These are phyloP conservation scores for Globisporangium viniferum DNA, from an alignment of 352 stramenopile genomes.

Conservation along the genomic window DNA sequence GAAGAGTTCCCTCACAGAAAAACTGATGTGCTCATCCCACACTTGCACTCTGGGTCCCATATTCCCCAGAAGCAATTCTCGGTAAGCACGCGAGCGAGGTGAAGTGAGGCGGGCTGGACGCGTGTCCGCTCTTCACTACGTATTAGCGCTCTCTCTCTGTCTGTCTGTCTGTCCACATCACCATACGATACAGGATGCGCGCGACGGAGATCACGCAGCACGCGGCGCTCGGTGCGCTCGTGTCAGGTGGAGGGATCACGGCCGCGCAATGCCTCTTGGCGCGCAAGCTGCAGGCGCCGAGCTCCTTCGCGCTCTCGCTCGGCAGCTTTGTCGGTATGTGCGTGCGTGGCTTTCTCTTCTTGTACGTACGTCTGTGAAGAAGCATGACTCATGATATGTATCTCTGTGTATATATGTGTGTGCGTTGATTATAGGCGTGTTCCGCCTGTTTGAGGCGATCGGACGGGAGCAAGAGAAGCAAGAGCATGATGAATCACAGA, in stretches of 20 bases:
- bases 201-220: constrained; percentile 28
- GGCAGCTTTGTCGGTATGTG: constrained; percentile 50
- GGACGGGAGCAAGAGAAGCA: constrained; percentile 18
- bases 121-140: background rate
- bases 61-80: background rate
- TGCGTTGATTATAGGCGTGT: constrained; percentile 18
- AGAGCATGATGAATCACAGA: background rate
- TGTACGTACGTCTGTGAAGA: background rate
- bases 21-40: background rate
- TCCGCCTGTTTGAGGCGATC: constrained; percentile 45
- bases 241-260: constrained; percentile 30
- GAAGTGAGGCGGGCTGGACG: background rate
- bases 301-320: constrained; percentile 46
- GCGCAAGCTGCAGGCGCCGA: constrained; percentile 32
- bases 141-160: background rate
- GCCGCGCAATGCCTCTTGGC: constrained; percentile 38
- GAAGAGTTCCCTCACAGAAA: background rate
- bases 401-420: background rate
- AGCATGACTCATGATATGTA: background rate
- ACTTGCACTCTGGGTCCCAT: background rate
- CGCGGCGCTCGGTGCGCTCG: constrained; percentile 33
- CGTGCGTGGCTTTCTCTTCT: background rate
- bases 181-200: background rate
- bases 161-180: background rate
- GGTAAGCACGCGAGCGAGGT: background rate